These are phyloP conservation scores for Craterostigma plantagineum DNA, from an alignment of 257 asterid genomes.

Conservation along the genomic window DNA sequence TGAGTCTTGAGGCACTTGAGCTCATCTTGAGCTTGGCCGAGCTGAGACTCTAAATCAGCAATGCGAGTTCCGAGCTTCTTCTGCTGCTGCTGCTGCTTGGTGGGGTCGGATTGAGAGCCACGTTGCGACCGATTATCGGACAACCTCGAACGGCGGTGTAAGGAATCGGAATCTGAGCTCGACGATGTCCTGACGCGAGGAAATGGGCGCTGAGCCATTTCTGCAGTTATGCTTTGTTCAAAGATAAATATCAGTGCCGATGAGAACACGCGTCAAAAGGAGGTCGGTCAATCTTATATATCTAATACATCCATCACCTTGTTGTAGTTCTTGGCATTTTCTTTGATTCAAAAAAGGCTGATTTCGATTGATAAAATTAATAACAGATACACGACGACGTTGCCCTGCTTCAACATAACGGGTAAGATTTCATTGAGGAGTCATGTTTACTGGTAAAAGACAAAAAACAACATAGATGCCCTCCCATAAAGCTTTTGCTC, in stretches of 20 bases:
- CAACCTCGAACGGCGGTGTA: conserved; percentile 21
- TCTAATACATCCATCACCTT: too few species aligned
- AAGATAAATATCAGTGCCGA: conserved; percentile 25
- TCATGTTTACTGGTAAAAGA: too few species aligned
- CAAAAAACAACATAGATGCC: too few species aligned
- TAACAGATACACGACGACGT: too few species aligned
- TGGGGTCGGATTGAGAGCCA: conserved; percentile 27
- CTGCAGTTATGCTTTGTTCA: too few species aligned
- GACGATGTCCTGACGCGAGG: conserved; percentile 44
- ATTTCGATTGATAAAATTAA: too few species aligned
- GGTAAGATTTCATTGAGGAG: too few species aligned
- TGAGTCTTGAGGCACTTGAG: conserved; percentile 58
- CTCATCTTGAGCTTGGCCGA: conserved; percentile 79
- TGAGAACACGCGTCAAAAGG: conserved; percentile 3
- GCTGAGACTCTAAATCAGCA: conserved; percentile 79
- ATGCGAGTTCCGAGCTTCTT: conserved; percentile 78
- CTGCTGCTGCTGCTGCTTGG: conserved; percentile 24
- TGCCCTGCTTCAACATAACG: too few species aligned
- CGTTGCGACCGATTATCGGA: conserved; percentile 43
- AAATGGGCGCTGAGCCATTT: conserved; percentile 54
- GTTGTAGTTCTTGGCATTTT: too few species aligned
- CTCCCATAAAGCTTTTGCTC: too few species aligned
- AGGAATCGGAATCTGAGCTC: conserved; percentile 53
- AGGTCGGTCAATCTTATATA: neutral
- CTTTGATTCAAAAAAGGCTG: too few species aligned